Conservation (phyloP, 179 eudicot genomes). For the Carnegiea gigantea region DNA sequence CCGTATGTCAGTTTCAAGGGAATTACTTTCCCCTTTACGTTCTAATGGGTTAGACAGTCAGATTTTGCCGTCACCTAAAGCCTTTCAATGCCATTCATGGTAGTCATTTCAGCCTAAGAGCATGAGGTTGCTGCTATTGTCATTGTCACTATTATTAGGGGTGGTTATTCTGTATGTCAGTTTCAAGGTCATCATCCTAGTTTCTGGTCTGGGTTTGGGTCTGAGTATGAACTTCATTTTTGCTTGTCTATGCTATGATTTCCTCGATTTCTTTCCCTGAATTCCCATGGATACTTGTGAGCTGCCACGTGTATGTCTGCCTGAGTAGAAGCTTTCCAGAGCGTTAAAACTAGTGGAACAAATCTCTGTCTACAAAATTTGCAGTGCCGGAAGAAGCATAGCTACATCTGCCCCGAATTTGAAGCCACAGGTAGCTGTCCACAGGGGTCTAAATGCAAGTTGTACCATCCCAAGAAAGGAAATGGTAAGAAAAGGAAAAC, state of each 20-base stretch:
- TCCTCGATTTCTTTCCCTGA: neutral
- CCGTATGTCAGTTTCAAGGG: no score
- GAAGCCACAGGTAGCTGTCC: constrained; percentile 86
- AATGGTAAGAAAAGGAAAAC: constrained; percentile 47
- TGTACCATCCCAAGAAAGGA: constrained; percentile 77
- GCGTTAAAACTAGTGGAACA: constrained; percentile 26
- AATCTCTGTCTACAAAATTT: constrained; percentile 37
- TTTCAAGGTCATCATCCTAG: neutral
- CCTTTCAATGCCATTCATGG: neutral
- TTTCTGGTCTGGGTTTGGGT: no score
- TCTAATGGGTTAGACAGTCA: neutral
- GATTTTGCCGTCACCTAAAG: neutral
- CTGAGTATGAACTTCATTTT: no score
- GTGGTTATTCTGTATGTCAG: neutral
- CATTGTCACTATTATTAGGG: no score
- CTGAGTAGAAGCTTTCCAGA: constrained; percentile 7
- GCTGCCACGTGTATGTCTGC: constrained; percentile 14
- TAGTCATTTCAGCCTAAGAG: neutral
- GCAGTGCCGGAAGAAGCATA: constrained; percentile 99
- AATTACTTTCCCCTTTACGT: neutral
- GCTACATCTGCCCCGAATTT: constrained; percentile 74
- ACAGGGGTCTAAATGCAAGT: constrained; percentile 80
- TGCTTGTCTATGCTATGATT: neutral
- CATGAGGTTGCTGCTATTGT: no score
- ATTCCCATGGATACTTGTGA: constrained; percentile 15